Percentiles rank a stretch among this genome's conserved stretches.
Evolutionary conservation across 129 eudicot species (phyloP).

Genomic region (Helianthus tuberosus): DNA sequence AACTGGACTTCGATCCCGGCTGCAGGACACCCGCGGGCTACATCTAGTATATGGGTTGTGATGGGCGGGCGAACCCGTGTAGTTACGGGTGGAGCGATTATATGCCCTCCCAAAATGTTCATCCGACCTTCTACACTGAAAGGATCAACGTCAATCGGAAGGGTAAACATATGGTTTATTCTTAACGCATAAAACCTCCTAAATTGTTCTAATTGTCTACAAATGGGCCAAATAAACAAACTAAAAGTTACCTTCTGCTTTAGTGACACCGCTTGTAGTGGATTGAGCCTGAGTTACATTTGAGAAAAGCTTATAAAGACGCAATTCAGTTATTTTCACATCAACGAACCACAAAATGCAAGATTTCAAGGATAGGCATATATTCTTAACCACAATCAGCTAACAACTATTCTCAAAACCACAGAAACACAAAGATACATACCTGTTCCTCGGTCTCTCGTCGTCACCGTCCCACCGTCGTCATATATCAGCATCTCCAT

Average conservation of each 20-base stretch:
- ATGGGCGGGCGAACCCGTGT: conserved; percentile 86
- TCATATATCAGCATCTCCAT: no score
- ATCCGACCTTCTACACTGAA: conserved; percentile 87
- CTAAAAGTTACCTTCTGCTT: conserved; percentile 69
- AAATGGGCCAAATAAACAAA: conserved; percentile 3
- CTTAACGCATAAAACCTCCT: not conserved
- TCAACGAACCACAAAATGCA: no score
- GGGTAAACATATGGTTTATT: conserved; percentile 13
- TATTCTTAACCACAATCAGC: no score
- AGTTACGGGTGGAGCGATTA: conserved; percentile 43
- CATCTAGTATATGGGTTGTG: conserved; percentile 88
- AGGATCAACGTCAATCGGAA: conserved; percentile 26
- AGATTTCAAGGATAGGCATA: no score
- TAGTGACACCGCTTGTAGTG: conserved; percentile 48
- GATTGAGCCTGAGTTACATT: conserved; percentile 29
- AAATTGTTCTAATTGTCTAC: not conserved
- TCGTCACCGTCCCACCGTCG: no score
- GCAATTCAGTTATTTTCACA: conserved; percentile 89
- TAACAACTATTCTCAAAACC: no score
- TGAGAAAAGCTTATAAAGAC: conserved; percentile 76
- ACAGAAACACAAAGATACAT: no score
- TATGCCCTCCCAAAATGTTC: conserved; percentile 73
- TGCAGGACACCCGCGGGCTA: conserved; percentile 79
- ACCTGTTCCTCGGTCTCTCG: no score
- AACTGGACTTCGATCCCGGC: conserved; percentile 68